Percentiles rank a stretch among this genome's conserved stretches.
These are phyloP conservation scores for Paratinospora sagittata DNA, from an alignment of 164 flowering plant species.

Conservation along the genomic window DNA sequence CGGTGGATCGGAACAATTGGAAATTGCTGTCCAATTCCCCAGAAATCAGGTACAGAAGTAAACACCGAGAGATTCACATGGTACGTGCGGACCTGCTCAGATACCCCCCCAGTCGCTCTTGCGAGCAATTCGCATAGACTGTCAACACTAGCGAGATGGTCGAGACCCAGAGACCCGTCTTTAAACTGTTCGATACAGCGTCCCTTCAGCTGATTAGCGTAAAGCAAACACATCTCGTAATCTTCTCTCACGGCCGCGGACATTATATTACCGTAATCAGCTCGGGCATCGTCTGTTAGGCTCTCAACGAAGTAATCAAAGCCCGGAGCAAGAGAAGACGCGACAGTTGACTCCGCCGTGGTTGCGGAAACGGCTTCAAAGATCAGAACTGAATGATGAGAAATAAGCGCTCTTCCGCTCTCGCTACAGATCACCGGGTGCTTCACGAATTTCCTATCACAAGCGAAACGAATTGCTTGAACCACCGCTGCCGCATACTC, in stretches of 20 bases:
- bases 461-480: conserved; percentile 46
- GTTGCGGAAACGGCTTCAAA: conserved; percentile 78
- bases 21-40: conserved; percentile 90
- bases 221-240: conserved; percentile 44
- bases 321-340: conserved; percentile 20
- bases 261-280: conserved; percentile 48
- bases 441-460: conserved; percentile 62
- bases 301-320: conserved; percentile 37
- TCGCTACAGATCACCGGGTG: conserved; percentile 92
- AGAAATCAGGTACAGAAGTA: conserved; percentile 91
- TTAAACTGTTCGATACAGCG: conserved; percentile 83
- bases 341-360: conserved; percentile 14
- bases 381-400: conserved; percentile 84
- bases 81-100: conserved; percentile 57
- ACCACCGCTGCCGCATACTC: conserved; percentile 90
- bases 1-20: conserved; percentile 90
- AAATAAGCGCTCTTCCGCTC: conserved; percentile 93
- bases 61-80: conserved; percentile 88
- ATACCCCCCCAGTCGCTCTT: conserved; percentile 39
- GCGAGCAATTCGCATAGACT: conserved; percentile 58
- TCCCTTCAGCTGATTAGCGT: conserved; percentile 73
- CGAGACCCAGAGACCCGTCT: conserved; percentile 71
- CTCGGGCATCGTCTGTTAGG: conserved; percentile 50
- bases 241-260: conserved; percentile 57
- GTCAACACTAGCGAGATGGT: conserved; percentile 81